Evolutionary conservation across 371 early-diverging fungal species (phyloP), one percentile per base, ranked within the genome.

Genomic region (Apophysomyces elegans): DNA sequence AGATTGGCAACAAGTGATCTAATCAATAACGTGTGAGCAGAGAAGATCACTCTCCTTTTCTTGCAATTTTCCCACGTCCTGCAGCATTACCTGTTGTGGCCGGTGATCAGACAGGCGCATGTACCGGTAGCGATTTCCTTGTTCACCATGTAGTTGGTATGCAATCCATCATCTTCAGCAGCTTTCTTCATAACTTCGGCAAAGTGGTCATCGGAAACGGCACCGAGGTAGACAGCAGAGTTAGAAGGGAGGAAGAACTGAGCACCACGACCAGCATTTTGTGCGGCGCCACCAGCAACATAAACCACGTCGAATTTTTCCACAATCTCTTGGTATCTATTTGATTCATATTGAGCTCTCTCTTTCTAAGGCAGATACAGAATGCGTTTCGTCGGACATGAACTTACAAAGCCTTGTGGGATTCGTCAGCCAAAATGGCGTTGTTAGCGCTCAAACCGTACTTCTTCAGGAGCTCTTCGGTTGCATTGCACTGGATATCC

Each of bases 221-320:
- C 90, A 32, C 98, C 98, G 72, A 95, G 85, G 83, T 95, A 98
- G 67, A 93, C 87, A 18, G 95, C 93, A 18, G 90, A 87, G 66
- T 90, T 90, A 68, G 90, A 74, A 45, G 97, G 97, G 63, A 98
- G 85, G 44, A 95, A 77, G 81, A 90, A 93, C 86, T 91, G 93
- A 54, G 93, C 93, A 69, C 92, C 96, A 71, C 98, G 93, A 58
- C 93, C 86, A 56, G 96, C 85, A 90, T 98, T 98, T 79, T 98
- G 97, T 45, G 94, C 90, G 57, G 98, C 96, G 70, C 98, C 97
- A 60, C 98, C 98, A 65, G 97, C 96, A 76, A 95, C 92, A 77
- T 93, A 95, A 69, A 83, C 85, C 61, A 93, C 93, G 7, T 86
- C 75, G 68, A 84, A 86, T 77, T 86, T 79, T 39, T 84, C 76